phyloP scores from a whole-genome alignment of 1,284 basidiomycete species.

The Ganoderma boninense region DNA sequence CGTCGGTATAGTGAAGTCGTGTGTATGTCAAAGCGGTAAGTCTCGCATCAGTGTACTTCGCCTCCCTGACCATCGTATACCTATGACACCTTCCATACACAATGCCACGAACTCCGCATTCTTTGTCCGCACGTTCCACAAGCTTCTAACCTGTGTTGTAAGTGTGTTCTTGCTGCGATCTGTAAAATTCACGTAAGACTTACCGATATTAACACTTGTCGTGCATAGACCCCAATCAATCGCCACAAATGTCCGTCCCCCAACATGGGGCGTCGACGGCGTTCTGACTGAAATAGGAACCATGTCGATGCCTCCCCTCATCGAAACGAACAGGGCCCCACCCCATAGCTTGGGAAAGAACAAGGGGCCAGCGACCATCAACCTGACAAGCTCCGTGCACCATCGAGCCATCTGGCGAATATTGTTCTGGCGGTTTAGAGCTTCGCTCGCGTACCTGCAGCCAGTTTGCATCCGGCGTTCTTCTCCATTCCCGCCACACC shows the following conservation, averaged over 20 bases:
- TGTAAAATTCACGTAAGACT: constrained; percentile 15
- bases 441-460: constrained; percentile 28
- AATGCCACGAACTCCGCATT: background rate
- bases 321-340: background rate
- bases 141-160: constrained; percentile 3
- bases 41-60: background rate
- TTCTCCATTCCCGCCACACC: constrained; percentile 16
- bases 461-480: constrained; percentile 24
- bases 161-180: constrained; percentile 6
- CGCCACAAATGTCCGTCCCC: background rate
- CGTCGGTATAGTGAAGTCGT: background rate
- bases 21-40: background rate
- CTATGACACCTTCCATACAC: constrained; percentile 1
- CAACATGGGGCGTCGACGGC: constrained; percentile 7
- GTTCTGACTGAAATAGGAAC: constrained; percentile 3
- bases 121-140: constrained; percentile 9
- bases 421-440: constrained; percentile 25
- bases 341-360: constrained; percentile 8
- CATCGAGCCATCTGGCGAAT: constrained; percentile 14
- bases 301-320: constrained; percentile 6
- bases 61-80: background rate
- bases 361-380: constrained; percentile 14
- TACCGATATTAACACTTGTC: constrained; percentile 1
- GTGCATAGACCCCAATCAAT: background rate
- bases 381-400: constrained; percentile 21